A percentile compares a stretch with the other conserved stretches of the same genome.
Conservation (phyloP, 768 basidiomycete genomes). For the Guyanaporus albipodus region DNA sequence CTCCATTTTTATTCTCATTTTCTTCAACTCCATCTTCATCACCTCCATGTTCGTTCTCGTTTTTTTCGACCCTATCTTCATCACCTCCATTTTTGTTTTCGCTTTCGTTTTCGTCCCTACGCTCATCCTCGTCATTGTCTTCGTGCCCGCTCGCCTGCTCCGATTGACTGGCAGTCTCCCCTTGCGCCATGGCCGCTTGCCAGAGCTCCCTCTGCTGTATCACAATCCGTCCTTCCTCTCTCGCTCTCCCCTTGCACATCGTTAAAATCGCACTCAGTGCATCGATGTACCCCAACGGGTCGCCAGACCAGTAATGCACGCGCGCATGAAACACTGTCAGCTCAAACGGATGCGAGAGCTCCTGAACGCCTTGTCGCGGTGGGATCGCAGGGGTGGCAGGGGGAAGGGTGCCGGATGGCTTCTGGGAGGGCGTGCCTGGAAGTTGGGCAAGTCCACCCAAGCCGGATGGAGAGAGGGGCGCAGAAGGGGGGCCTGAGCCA, state of each 20-base stretch:
- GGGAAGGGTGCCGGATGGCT: constrained; percentile 4
- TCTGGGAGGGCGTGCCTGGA: constrained; percentile 24
- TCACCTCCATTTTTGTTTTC: not conserved
- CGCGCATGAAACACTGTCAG: constrained; percentile 67
- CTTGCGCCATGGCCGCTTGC: not conserved
- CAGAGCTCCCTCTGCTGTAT: constrained; percentile 9
- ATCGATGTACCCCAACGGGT: constrained; percentile 77
- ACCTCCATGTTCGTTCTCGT: not conserved
- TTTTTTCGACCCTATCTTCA: not conserved
- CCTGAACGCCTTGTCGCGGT: constrained; percentile 23
- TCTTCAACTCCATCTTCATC: not conserved
- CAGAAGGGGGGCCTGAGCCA: constrained; percentile 9
- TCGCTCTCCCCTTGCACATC: constrained; percentile 54
- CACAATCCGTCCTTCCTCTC: constrained; percentile 26
- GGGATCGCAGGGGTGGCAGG: not conserved
- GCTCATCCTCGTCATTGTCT: constrained; percentile 12
- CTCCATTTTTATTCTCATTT: not conserved
- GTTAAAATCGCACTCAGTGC: constrained; percentile 58
- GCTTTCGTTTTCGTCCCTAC: not conserved
- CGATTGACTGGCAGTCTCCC: not conserved
- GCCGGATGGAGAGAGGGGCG: constrained; percentile 23
- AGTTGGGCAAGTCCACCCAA: constrained; percentile 18
- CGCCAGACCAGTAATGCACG: constrained; percentile 77
- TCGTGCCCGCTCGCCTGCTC: constrained; percentile 13
- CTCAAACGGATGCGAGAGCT: constrained; percentile 41